phyloP scores from a whole-genome alignment of 495 filamentous ascomycete genomes.

The Aspergillus wentii region DNA sequence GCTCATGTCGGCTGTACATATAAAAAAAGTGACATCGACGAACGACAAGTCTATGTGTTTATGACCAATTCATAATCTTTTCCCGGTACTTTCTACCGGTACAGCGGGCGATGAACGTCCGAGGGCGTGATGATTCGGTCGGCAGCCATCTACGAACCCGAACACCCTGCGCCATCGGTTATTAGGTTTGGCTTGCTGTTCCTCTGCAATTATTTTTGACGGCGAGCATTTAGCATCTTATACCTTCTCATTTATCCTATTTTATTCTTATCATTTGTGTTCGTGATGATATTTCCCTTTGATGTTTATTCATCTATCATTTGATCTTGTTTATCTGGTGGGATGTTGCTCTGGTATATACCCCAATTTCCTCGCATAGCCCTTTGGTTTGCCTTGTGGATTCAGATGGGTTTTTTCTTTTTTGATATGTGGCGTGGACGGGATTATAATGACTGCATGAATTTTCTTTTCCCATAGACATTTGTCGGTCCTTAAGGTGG shows the following conservation, averaged over 20 bases:
- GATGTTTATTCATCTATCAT: slow-evolving; percentile 9
- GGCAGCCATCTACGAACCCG: background rate
- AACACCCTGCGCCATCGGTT: background rate
- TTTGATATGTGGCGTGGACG: slow-evolving; percentile 21
- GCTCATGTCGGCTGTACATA: slow-evolving; percentile 17
- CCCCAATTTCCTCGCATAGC: slow-evolving; percentile 30
- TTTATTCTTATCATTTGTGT: background rate
- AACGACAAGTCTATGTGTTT: slow-evolving; percentile 1
- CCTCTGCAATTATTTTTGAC: background rate
- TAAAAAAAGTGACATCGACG: background rate
- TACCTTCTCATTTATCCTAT: background rate
- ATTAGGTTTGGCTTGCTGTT: background rate
- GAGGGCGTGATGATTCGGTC: background rate
- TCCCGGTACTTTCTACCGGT: no score
- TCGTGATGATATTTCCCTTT: slow-evolving; percentile 5
- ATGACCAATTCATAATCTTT: background rate
- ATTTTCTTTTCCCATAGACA: slow-evolving; percentile 29
- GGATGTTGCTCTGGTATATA: slow-evolving; percentile 33
- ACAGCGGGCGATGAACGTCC: background rate
- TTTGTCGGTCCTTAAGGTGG: slow-evolving; percentile 2
- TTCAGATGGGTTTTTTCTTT: slow-evolving; percentile 14
- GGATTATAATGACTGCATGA: slow-evolving; percentile 39
- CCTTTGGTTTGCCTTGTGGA: slow-evolving; percentile 17
- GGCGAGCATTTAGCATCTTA: slow-evolving; percentile 2
- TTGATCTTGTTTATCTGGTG: slow-evolving; percentile 18